Conservation (phyloP, 176 grass and related monocot species). For the Pharus latifolius region DNA sequence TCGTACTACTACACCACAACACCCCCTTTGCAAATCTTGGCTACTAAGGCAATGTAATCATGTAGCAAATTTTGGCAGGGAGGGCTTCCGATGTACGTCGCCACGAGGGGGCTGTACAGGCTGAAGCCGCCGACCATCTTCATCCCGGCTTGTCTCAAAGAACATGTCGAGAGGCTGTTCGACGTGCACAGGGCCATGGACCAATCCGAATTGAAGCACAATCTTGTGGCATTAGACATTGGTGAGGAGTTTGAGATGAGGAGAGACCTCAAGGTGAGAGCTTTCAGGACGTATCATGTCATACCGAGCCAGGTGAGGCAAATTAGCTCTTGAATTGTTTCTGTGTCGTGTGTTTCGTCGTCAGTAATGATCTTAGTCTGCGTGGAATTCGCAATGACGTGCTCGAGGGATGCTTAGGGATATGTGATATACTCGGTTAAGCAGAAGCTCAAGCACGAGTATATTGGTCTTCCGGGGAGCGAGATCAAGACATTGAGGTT, state of each 20-base stretch:
- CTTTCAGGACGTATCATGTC: conserved; percentile 85
- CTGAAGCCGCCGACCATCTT: conserved; percentile 86
- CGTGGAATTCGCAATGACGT: background rate
- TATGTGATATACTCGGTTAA: conserved; percentile 79
- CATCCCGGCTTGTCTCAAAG: conserved; percentile 51
- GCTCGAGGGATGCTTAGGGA: conserved; percentile 33
- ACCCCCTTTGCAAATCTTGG: background rate
- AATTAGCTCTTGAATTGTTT: background rate
- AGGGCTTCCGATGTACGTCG: conserved; percentile 93
- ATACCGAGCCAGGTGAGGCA: conserved; percentile 77
- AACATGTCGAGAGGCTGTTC: conserved; percentile 62
- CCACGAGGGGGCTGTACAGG: conserved; percentile 70
- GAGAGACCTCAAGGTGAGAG: conserved; percentile 84
- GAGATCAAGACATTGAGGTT: conserved; percentile 79
- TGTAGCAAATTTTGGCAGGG: conserved; percentile 17
- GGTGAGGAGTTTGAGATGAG: conserved; percentile 74
- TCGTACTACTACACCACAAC: conserved; percentile 20
- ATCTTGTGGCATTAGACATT: conserved; percentile 56
- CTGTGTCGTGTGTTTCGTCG: background rate
- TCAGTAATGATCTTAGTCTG: no score
- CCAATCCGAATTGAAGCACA: conserved; percentile 83
- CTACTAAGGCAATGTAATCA: background rate
- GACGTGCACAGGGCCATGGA: conserved; percentile 86
- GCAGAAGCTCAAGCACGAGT: conserved; percentile 87
- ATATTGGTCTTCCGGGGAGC: conserved; percentile 44